Evolutionary conservation across 805 yeast genomes (phyloP).

Genomic region (Starmerella roubikii): DNA sequence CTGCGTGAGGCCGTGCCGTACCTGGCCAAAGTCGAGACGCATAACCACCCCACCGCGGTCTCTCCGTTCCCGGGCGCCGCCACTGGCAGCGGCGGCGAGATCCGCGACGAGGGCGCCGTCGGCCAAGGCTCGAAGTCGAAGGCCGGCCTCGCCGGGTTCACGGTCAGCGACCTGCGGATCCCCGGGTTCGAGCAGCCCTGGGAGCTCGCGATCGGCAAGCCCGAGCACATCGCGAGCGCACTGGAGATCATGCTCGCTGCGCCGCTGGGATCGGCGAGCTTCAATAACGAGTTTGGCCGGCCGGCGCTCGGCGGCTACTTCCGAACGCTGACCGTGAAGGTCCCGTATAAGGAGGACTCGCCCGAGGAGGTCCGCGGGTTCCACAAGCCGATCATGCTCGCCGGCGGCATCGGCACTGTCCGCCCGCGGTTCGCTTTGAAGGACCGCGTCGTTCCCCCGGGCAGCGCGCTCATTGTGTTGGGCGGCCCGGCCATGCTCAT

Average conservation of each 20-base stretch:
- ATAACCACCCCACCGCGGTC: slow-evolving; percentile 98
- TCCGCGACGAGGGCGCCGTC: slow-evolving; percentile 98
- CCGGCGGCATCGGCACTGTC: slow-evolving; percentile 97
- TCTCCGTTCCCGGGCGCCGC: slow-evolving; percentile 99
- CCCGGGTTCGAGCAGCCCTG: slow-evolving; percentile 85
- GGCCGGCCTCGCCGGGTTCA: slow-evolving; percentile 89
- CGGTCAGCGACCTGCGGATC: slow-evolving; percentile 79
- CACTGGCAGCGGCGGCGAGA: slow-evolving; percentile 99
- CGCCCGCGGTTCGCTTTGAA: slow-evolving; percentile 87
- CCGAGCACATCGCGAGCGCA: slow-evolving; percentile 82
- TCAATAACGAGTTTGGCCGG: slow-evolving; percentile 96
- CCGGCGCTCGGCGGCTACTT: slow-evolving; percentile 95
- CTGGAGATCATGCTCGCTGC: slow-evolving; percentile 94
- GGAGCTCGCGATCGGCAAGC: slow-evolving; percentile 86
- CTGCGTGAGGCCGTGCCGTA: slow-evolving; percentile 71
- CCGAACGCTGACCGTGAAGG: slow-evolving; percentile 80
- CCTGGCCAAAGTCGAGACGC: slow-evolving; percentile 92
- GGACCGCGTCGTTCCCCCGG: slow-evolving; percentile 78
- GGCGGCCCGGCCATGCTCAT: slow-evolving; percentile 98
- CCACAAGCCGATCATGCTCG: slow-evolving; percentile 98
- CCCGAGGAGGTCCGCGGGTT: slow-evolving; percentile 71
- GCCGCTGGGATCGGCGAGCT: slow-evolving; percentile 94
- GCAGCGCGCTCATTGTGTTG: slow-evolving; percentile 76
- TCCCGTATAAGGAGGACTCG: slow-evolving; percentile 41
- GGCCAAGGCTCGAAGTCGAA: slow-evolving; percentile 97